phyloP scores from a whole-genome alignment of 2,329 filamentous ascomycete species.

The Venturia asperata region DNA sequence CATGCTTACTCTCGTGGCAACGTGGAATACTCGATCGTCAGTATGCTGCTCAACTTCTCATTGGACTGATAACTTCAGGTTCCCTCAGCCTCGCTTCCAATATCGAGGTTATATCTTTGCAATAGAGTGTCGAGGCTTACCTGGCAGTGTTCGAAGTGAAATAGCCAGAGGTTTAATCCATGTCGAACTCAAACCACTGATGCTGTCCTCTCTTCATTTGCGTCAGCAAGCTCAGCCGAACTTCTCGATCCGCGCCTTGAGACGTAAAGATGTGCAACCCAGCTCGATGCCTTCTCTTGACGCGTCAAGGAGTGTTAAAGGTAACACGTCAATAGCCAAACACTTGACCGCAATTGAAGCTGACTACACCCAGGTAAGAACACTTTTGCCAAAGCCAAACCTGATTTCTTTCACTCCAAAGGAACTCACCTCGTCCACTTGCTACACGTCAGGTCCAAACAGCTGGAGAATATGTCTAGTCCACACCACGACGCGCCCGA shows the following conservation, averaged over 20 bases:
- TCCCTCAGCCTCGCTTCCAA: too few relatives aligned
- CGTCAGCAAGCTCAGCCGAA: not conserved
- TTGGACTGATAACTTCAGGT: too few relatives aligned
- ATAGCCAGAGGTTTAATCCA: too few relatives aligned
- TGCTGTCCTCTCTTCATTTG: not conserved
- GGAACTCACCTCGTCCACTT: not conserved
- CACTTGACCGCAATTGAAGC: not conserved
- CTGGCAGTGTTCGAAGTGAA: too few relatives aligned
- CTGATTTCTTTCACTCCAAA: not conserved
- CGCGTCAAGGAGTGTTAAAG: not conserved
- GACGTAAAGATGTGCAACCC: not conserved
- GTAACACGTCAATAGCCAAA: not conserved
- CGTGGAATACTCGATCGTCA: too few relatives aligned
- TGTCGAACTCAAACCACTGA: too few relatives aligned
- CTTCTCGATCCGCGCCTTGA: not conserved
- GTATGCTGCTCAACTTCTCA: too few relatives aligned
- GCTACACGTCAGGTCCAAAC: not conserved
- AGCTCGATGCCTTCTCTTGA: not conserved
- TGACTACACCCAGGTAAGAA: not conserved
- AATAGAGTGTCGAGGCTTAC: too few relatives aligned
- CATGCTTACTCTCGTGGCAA: too few relatives aligned
- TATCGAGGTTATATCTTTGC: too few relatives aligned
- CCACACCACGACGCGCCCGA: not conserved
- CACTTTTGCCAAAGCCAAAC: not conserved
- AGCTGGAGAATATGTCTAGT: not conserved